A percentile compares a stretch with the other conserved stretches of the same genome.
phyloP scores from a whole-genome alignment of 805 yeast genomes.

The Cyberlindnera mississippiensis region DNA sequence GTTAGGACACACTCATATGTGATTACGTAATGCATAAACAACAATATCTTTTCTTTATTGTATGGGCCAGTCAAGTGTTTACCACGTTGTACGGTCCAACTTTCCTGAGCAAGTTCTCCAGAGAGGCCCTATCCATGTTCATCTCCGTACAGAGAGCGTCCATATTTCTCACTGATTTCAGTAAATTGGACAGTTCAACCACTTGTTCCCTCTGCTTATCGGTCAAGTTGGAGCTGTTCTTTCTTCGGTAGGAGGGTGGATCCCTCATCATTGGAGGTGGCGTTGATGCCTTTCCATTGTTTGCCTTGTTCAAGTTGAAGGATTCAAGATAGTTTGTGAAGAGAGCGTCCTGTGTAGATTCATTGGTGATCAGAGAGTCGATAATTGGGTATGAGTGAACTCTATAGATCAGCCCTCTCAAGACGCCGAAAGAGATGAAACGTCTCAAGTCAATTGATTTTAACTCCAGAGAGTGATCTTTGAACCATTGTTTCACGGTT shows the following conservation, averaged over 20 bases:
- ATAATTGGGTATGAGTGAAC: conserved; percentile 65
- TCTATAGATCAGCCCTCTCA: conserved; percentile 77
- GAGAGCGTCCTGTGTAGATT: conserved; percentile 16
- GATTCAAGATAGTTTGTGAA: conserved; percentile 11
- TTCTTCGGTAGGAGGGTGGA: conserved; percentile 1
- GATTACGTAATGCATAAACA: background rate
- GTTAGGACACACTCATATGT: too few species aligned
- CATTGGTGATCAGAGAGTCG: conserved; percentile 19
- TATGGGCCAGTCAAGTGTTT: conserved; percentile 30
- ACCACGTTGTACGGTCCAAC: conserved; percentile 50
- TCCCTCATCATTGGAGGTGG: background rate
- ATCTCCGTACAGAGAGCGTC: conserved; percentile 72
- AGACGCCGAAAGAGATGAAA: conserved; percentile 81
- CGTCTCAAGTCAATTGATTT: conserved; percentile 74
- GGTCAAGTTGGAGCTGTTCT: conserved; percentile 9
- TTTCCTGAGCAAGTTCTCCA: conserved; percentile 43
- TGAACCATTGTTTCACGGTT: conserved; percentile 77
- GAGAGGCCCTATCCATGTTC: conserved; percentile 49
- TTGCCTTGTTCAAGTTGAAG: background rate
- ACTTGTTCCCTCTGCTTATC: conserved; percentile 17
- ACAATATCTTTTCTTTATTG: too few species aligned
- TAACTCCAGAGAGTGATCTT: conserved; percentile 55
- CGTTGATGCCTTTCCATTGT: too few species aligned
- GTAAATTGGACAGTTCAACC: conserved; percentile 30
- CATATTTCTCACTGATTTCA: conserved; percentile 50